These are phyloP conservation scores for Gentiana macrophylla DNA, from an alignment of 257 asterid genomes.

Conservation along the genomic window DNA sequence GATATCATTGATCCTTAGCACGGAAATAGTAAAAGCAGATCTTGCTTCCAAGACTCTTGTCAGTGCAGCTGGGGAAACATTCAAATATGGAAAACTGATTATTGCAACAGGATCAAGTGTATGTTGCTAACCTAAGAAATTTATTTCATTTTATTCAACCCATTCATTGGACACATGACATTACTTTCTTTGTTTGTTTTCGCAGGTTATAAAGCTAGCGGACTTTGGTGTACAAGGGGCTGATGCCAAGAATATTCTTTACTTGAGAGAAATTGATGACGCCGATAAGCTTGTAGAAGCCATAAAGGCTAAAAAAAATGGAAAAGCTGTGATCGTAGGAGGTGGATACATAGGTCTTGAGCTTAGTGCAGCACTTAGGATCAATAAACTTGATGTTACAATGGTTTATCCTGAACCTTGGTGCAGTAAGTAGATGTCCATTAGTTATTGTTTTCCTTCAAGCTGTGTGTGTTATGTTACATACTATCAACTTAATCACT, in stretches of 20 bases:
- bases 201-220: slow-evolving; percentile 62
- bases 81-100: slow-evolving; percentile 43
- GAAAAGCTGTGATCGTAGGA: slow-evolving; percentile 86
- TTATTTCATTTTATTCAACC: background rate
- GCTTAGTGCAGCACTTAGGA: slow-evolving; percentile 81
- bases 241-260: slow-evolving; percentile 79
- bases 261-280: slow-evolving; percentile 81
- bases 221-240: slow-evolving; percentile 88
- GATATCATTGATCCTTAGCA: slow-evolving; percentile 73
- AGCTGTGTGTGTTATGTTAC: background rate
- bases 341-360: slow-evolving; percentile 98
- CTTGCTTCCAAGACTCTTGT: slow-evolving; percentile 63
- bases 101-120: slow-evolving; percentile 92
- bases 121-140: slow-evolving; percentile 9
- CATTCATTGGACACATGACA: background rate
- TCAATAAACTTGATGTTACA: slow-evolving; percentile 61
- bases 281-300: slow-evolving; percentile 89
- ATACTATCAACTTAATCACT: background rate
- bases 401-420: slow-evolving; percentile 98
- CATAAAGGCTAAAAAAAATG: slow-evolving; percentile 62
- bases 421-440: slow-evolving; percentile 73
- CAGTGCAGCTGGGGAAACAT: slow-evolving; percentile 61
- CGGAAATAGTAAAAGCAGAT: slow-evolving; percentile 84
- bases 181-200: slow-evolving; percentile 1
- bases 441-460: background rate